These are phyloP conservation scores for Geranium rotundifolium DNA, from an alignment of 345 rosid species.

Conservation along the genomic window DNA sequence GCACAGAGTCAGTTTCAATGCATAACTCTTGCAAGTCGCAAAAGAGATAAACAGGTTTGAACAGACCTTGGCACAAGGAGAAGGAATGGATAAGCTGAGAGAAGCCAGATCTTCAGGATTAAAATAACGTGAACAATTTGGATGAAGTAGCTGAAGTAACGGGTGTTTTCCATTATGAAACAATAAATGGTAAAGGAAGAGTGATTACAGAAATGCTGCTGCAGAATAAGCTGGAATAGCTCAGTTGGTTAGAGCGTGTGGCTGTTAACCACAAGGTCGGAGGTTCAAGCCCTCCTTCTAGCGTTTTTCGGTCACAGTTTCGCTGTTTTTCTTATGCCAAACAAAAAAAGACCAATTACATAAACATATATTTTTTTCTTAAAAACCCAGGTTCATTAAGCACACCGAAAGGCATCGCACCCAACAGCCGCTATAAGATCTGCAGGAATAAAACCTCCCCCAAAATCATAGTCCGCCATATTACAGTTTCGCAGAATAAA, in stretches of 20 bases:
- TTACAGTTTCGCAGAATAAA: too few relatives aligned
- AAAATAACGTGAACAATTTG: constrained; percentile 61
- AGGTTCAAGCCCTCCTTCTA: constrained; percentile 22
- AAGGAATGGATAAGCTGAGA: constrained; percentile 49
- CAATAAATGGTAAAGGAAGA: constrained; percentile 3
- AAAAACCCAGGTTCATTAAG: too few relatives aligned
- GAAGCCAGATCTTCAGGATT: constrained; percentile 65
- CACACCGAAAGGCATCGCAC: too few relatives aligned
- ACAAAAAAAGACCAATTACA: too few relatives aligned
- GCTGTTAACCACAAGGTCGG: constrained; percentile 65
- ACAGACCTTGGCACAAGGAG: constrained; percentile 54
- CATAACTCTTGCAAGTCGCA: background rate
- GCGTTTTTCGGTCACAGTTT: too few relatives aligned
- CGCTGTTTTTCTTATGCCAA: too few relatives aligned
- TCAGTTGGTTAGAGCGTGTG: constrained; percentile 93
- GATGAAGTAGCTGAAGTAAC: constrained; percentile 72
- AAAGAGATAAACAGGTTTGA: constrained; percentile 8
- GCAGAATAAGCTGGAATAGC: constrained; percentile 75
- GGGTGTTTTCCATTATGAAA: constrained; percentile 69
- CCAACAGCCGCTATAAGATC: too few relatives aligned
- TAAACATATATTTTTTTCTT: too few relatives aligned
- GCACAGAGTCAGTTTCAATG: constrained; percentile 1
- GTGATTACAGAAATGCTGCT: constrained; percentile 5
- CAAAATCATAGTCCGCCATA: too few relatives aligned
- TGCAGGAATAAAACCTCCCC: too few relatives aligned